Evolutionary conservation across 306 rosid genomes (phyloP), one percentile per base, ranked within the genome.

Genomic region (Ochetophila trinervis): DNA sequence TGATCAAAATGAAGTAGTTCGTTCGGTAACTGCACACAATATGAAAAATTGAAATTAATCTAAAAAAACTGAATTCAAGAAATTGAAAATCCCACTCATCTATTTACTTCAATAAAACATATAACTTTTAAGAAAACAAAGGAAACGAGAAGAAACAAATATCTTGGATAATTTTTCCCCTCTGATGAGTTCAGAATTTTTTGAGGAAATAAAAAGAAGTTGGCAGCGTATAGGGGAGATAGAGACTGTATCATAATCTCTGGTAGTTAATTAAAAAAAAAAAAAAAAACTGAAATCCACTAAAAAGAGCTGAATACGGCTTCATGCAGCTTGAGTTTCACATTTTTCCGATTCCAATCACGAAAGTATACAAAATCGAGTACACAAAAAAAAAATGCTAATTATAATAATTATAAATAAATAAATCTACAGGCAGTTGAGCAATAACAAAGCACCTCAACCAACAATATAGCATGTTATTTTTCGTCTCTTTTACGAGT

Each of bases 1-100:
- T 81, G 73, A 90, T 78, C 97, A 90, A 69, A 60, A 90, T 70
- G 89, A 93, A 93, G 79, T 93, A 93, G 85, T 90, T 93, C 75
- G 97, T 93, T 68, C 97, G 76, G 65, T 93, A 90, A 80, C 99
- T 93, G 90, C 88, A 81, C 22, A 53, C 64, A 75, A 56, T 17
- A 18, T 6, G 35, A 45, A 32, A 17, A 44, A 0, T 5, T 1
- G 58, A 57, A 20, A 24, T 20, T 30, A 16, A 35, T 27, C 16
- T 42, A n/a, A 19, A 56, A n/a, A 19, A 56, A 24, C 5, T 49
- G 13, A 5, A 24, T 6, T 5, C 56, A 62, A 16, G 10, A n/a
- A 12, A n/a, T 50, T 5, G 4, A 34, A 49, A 37, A 53, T 40
- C 36, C 61, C 23, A 45, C 45, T 57, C 34, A 65, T 18, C 56